Base-by-base conservation (phyloP, 345 rosid genomes). In the Syzygium jambos region DNA sequence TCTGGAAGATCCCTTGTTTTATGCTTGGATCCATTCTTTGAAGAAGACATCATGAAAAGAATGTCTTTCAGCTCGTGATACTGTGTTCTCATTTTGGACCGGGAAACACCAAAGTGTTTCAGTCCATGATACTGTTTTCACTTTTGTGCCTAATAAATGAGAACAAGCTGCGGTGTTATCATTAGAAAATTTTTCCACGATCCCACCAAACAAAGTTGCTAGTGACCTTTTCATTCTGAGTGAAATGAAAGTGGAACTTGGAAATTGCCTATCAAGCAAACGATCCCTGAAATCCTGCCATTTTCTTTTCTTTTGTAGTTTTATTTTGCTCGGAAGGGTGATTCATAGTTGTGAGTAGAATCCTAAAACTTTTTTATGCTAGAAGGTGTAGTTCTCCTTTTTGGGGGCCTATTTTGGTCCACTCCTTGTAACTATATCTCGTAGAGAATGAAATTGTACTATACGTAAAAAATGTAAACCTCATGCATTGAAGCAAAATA, bases 81-180 rank as follows among this genome's bases (percentile, higher is more conserved):
- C 78, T 30, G 1, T 30, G 12, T 65, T 8, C 21, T 65, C 23
- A 30, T 65, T 65, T 29, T 63, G 38, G 38, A 63, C 2, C 2
- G 4, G 2, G n/a, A 63, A 7, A 63, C 5, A 6, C 2, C 38
- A 14, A n/a, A 3, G 38, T 14, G 12, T 65, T 65, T 30, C 43
- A 30, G 63, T 57, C 63, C 63, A 25, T 57, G 63, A 57, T 25
- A 25, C 29, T 0, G 19, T 61, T 59, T 68, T 29, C 3, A 16
- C 43, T 4, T 16, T 68, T 68, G 78, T 68, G 43, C 46, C 78
- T 68, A 30, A 68, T 68, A 16, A 68, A 34, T 9, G 23, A 61
- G 4, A 68, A 29, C 0, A 65, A 65, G 41, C 77, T 29, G 29
- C 77, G 0, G 2, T 0, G 6, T 1, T 63, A 27, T 0, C 22